Conservation (phyloP, 208 protist species). For the Wallacemonas sp. region DNA sequence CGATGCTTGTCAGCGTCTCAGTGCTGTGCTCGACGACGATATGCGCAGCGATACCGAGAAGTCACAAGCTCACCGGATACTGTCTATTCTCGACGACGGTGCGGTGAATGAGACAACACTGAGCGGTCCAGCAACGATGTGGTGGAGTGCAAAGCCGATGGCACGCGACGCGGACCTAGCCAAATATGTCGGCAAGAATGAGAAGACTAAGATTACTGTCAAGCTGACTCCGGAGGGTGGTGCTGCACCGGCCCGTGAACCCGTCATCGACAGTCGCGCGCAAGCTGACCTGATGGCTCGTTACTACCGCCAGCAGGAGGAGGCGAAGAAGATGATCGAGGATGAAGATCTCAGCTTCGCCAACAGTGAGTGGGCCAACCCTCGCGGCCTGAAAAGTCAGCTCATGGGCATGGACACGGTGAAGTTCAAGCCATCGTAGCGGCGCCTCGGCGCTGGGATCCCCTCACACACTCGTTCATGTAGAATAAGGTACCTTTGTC, state of each 20-base stretch:
- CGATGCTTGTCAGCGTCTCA: constrained; percentile 63
- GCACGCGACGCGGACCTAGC: constrained; percentile 61
- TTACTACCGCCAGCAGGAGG: constrained; percentile 92
- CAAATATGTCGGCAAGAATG: constrained; percentile 92
- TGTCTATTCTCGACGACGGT: constrained; percentile 85
- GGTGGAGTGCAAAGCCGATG: constrained; percentile 90
- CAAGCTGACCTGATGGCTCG: constrained; percentile 92
- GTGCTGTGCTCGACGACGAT: constrained; percentile 66
- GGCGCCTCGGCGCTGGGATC: neutral
- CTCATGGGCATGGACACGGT: constrained; percentile 80
- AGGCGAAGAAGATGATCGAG: constrained; percentile 91
- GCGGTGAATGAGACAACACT: constrained; percentile 80
- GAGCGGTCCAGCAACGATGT: constrained; percentile 65
- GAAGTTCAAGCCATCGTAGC: constrained; percentile 29
- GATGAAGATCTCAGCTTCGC: constrained; percentile 89
- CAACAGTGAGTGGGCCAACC: constrained; percentile 91
- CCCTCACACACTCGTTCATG: too few species aligned
- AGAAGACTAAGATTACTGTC: constrained; percentile 93
- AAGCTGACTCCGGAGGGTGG: constrained; percentile 79
- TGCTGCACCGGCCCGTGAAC: constrained; percentile 79
- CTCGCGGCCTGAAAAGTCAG: constrained; percentile 84
- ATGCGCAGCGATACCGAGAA: constrained; percentile 47
- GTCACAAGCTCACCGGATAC: constrained; percentile 77
- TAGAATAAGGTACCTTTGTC: too few species aligned
- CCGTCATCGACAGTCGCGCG: constrained; percentile 68